phyloP scores from a whole-genome alignment of 805 yeast species.

The Suhomyces sp. region DNA sequence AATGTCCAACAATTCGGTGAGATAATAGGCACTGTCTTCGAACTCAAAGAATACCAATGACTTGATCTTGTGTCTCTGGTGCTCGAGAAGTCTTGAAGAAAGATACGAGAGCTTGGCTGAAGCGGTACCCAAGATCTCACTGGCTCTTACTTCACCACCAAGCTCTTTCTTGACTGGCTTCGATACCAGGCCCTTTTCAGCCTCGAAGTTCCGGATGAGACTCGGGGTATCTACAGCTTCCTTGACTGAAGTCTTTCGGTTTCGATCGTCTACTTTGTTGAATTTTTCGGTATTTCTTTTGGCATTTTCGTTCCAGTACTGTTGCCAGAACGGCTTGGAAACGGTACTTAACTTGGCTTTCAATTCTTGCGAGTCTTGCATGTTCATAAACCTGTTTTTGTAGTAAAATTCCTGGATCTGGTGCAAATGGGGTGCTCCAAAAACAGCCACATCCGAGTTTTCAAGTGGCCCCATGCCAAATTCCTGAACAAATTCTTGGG shows the following conservation, averaged over 20 bases:
- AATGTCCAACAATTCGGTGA: constrained; percentile 62
- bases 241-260: constrained; percentile 5
- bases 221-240: constrained; percentile 16
- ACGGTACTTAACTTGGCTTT: constrained; percentile 27
- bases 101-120: constrained; percentile 65
- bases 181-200: constrained; percentile 2
- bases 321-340: constrained; percentile 49
- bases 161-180: background rate
- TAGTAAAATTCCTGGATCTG: constrained; percentile 52
- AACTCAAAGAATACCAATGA: constrained; percentile 67
- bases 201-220: constrained; percentile 4
- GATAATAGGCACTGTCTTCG: constrained; percentile 67
- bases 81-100: constrained; percentile 51
- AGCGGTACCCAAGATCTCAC: constrained; percentile 55
- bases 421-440: constrained; percentile 59
- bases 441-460: constrained; percentile 16
- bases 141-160: constrained; percentile 17
- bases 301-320: constrained; percentile 48
- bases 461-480: constrained; percentile 45
- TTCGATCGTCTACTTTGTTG: constrained; percentile 32
- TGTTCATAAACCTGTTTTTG: constrained; percentile 46
- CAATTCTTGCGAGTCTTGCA: constrained; percentile 27
- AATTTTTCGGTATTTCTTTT: constrained; percentile 36
- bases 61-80: constrained; percentile 46
- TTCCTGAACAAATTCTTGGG: constrained; percentile 35